Evolutionary conservation across 352 stramenopile species (phyloP), one percentile per base, ranked within the genome.

Genomic region (Globisporangium uncinulatum): DNA sequence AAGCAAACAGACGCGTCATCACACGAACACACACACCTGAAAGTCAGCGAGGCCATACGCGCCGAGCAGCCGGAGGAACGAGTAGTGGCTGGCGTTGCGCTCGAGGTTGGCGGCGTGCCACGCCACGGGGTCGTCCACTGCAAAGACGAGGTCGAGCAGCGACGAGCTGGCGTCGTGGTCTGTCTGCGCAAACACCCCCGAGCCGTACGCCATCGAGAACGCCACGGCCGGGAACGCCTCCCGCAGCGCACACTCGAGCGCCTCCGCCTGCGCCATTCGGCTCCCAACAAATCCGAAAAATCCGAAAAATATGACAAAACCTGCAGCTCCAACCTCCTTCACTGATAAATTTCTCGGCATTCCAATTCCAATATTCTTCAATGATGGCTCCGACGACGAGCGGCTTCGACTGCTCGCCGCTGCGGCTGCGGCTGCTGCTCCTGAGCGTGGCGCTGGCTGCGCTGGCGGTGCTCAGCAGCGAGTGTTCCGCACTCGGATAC

Each of bases 81-180:
- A 95, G 70, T 95, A 95, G 53, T 95, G 85, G 17, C 74, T 62
- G 36, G 77, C 71, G 47, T 95, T 89, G 56, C 77, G 83, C 52
- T 47, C 63, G 21, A 95, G 61, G 59, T 96, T 95, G 31, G 79
- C 79, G 13, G 71, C 62, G 73, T 96, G 88, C 88, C 88, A 96
- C 51, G 66, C 64, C 29, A 69, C 60, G 17, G 88, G 76, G 62
- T 96, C 80, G 51, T 90, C 72, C 42, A 96, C 88, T 1, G 83
- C 88, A 51, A 96, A 89, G 9, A 96, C 83, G 41, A 96, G 77
- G 57, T 96, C 88, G 42, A 96, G 71, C 84, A 96, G 91, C 36
- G 80, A 87, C 43, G 63, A 65, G 62, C 80, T 91, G 51, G 68
- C 69, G 61, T 95, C 76, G 68, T 92, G 82, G 59, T 88, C 71